A percentile compares a stretch with the other conserved stretches of the same genome.
Evolutionary conservation across 2,329 filamentous ascomycete genomes (phyloP).

Genomic region (Colletotrichum zoysiae): DNA sequence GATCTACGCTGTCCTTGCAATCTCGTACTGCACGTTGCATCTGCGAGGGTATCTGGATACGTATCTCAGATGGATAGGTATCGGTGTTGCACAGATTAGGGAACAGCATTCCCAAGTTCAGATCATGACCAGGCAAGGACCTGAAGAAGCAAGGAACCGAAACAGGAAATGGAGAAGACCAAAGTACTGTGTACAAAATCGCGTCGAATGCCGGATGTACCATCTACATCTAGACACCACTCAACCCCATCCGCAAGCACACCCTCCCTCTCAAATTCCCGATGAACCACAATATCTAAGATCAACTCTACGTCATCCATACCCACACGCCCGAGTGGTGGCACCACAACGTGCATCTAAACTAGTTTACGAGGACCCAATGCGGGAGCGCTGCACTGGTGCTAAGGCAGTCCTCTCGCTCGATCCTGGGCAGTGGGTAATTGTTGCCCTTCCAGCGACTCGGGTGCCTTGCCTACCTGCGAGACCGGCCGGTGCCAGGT

Average conservation of each 20-base stretch:
- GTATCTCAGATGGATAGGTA: constrained; percentile 1
- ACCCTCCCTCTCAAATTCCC: background rate
- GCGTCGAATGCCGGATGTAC: constrained; percentile 26
- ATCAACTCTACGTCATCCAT: constrained; percentile 30
- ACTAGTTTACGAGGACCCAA: background rate
- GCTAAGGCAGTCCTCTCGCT: background rate
- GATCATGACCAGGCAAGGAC: background rate
- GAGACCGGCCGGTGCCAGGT: background rate
- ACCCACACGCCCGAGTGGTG: background rate
- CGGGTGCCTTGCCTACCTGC: background rate
- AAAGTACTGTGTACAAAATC: constrained; percentile 22
- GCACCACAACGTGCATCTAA: background rate
- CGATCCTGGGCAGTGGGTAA: background rate
- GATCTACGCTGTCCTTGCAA: background rate
- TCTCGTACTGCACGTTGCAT: background rate
- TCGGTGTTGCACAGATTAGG: background rate
- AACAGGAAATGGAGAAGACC: background rate
- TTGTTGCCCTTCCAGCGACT: background rate
- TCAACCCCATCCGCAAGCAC: background rate
- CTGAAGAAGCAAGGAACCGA: background rate
- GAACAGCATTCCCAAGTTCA: background rate
- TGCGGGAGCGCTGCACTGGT: background rate
- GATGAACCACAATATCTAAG: constrained; percentile 24
- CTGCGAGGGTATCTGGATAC: background rate
- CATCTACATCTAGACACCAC: constrained; percentile 12